These are phyloP conservation scores for Rhizodiscina lignyota DNA, from an alignment of 495 filamentous ascomycete species.

Conservation along the genomic window DNA sequence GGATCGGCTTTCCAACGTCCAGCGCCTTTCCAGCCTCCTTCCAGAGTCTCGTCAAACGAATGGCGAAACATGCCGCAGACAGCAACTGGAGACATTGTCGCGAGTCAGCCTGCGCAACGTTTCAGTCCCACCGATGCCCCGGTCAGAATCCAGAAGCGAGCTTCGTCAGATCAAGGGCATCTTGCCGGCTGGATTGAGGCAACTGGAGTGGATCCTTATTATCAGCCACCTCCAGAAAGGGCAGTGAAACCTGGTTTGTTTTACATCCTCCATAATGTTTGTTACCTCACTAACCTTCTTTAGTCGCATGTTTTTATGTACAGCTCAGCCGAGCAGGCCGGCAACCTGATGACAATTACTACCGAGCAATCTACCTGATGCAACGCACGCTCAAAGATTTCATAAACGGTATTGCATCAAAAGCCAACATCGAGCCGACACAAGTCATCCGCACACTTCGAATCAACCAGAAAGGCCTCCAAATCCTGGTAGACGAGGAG, in stretches of 20 bases:
- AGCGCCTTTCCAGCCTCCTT: slow-evolving; percentile 16
- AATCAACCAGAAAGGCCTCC: slow-evolving; percentile 52
- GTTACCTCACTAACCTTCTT: too few relatives aligned
- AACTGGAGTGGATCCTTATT: slow-evolving; percentile 69
- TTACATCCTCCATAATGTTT: slow-evolving; percentile 1
- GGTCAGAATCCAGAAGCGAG: slow-evolving; percentile 29
- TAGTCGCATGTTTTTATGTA: slow-evolving; percentile 81
- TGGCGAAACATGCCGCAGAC: slow-evolving; percentile 39
- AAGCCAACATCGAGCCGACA: slow-evolving; percentile 58
- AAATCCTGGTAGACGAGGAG: slow-evolving; percentile 82
- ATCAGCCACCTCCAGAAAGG: slow-evolving; percentile 63
- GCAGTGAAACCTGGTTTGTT: slow-evolving; percentile 50
- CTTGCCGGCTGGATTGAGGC: slow-evolving; percentile 79
- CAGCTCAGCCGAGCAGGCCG: slow-evolving; percentile 37
- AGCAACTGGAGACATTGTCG: slow-evolving; percentile 25
- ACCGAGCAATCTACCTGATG: slow-evolving; percentile 76
- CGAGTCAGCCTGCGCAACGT: background rate
- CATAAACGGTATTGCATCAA: slow-evolving; percentile 49
- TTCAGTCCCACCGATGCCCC: slow-evolving; percentile 32
- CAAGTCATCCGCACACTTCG: slow-evolving; percentile 54
- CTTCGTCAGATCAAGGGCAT: slow-evolving; percentile 23
- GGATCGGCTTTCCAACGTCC: slow-evolving; percentile 19
- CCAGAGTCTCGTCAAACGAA: slow-evolving; percentile 23
- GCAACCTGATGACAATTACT: slow-evolving; percentile 41
- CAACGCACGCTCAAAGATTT: slow-evolving; percentile 59